Evolutionary conservation across 2,329 filamentous ascomycete species (phyloP).

Genomic region (Fusarium liriodendri): DNA sequence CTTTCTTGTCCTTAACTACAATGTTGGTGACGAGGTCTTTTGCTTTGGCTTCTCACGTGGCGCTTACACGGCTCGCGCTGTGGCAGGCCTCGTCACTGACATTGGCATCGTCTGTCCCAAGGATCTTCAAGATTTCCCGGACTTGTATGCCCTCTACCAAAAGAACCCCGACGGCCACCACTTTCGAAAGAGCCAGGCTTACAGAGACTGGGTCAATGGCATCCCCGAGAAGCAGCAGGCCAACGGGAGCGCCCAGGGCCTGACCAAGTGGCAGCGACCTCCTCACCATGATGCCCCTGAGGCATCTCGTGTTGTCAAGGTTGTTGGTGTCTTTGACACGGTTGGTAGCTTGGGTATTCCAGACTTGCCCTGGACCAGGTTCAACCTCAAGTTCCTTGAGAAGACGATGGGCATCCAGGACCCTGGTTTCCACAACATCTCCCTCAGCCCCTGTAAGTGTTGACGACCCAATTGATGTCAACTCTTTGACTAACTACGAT

Average conservation of each 20-base stretch:
- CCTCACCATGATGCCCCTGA: slow-evolving; percentile 40
- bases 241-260: slow-evolving; percentile 9
- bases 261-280: slow-evolving; percentile 28
- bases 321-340: slow-evolving; percentile 42
- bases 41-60: slow-evolving; percentile 52
- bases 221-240: slow-evolving; percentile 28
- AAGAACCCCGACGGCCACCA: slow-evolving; percentile 31
- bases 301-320: slow-evolving; percentile 32
- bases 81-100: slow-evolving; percentile 45
- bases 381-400: slow-evolving; percentile 38
- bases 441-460: slow-evolving; percentile 40
- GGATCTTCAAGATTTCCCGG: slow-evolving; percentile 42
- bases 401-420: slow-evolving; percentile 29
- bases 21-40: slow-evolving; percentile 46
- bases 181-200: slow-evolving; percentile 37
- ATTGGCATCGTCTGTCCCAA: slow-evolving; percentile 43
- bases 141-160: slow-evolving; percentile 41
- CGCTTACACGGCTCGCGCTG: slow-evolving; percentile 52
- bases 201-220: slow-evolving; percentile 40
- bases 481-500: slow-evolving; percentile 13
- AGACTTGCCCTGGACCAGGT: slow-evolving; percentile 37
- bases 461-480: neutral
- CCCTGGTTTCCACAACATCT: slow-evolving; percentile 40
- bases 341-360: slow-evolving; percentile 42
- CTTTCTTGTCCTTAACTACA: slow-evolving; percentile 51